Base-by-base conservation (phyloP, 768 basidiomycete genomes). In the Dictyophora rubrovolvata region DNA sequence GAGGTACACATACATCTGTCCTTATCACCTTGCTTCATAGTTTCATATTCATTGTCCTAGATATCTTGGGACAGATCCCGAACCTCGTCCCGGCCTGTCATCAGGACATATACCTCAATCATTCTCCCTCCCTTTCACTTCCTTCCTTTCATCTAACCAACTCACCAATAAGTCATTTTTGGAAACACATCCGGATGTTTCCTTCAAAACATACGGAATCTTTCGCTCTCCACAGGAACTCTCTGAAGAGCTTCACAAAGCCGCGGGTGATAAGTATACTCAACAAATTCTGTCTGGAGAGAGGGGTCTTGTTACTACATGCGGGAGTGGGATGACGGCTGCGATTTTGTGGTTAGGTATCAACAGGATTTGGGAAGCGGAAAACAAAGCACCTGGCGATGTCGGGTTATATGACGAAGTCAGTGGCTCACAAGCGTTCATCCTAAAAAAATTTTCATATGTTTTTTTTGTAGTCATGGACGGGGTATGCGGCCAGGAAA, bases 291-390 rank as follows among this genome's bases (percentile, higher is more conserved):
- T 87, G 49, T 69, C 75, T 11, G 89, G 88, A 17, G 71, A 82
- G 61, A 75, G 79, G 54, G 68, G 75, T 20, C 81, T 94, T 33
- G 79, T 85, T 5, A 82, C 87, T 12, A 87, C 79, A 60, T 99
- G 95, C 73, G 95, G 95, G 54, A 95, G 91, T 67, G 95, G 95
- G 48, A 97, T 99, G 95, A 96, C 94, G n/a, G 95, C 95, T 11
- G 90, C 82, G 2, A 76, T 97, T 14, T 76, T 97, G 6, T 97
- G 96, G 94, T 77, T 97, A 60, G 93, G 91, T 16, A 49, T 59
- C 36, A 50, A n/a, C 75, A 96, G 62, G 82, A 87, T 69, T 66
- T 87, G 37, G 65, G 93, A 50, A 84, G 83, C 14, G 80, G 81
- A 5, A 70, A 79, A 55, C 73, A 75, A 21, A 74, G 18, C 21